phyloP scores from a whole-genome alignment of 371 early-diverging fungal species.

The Syncephalis plumigaleata region DNA sequence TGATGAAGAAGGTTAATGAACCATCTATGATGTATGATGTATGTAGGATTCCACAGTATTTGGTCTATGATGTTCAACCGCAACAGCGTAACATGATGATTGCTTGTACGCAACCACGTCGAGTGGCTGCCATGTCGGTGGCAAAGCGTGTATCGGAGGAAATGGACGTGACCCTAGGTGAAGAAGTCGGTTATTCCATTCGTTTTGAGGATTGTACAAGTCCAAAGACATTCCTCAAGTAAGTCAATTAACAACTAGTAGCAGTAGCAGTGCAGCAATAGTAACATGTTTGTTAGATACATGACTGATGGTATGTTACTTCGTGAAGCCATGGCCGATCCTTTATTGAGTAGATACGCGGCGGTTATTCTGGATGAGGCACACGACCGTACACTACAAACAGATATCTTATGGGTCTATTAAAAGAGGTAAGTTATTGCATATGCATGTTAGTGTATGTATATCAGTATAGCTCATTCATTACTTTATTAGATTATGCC shows the following conservation, averaged over 20 bases:
- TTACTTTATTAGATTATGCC: constrained; percentile 16
- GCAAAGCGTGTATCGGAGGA: constrained; percentile 93
- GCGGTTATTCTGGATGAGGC: constrained; percentile 96
- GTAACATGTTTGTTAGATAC: constrained; percentile 19
- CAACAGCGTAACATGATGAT: constrained; percentile 75
- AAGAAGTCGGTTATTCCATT: constrained; percentile 93
- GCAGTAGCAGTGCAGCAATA: too few species aligned
- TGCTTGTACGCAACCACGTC: constrained; percentile 97
- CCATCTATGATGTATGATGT: constrained; percentile 38
- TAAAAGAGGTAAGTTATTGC: constrained; percentile 44
- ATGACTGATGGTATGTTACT: constrained; percentile 99
- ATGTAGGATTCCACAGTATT: constrained; percentile 81
- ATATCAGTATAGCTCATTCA: too few species aligned
- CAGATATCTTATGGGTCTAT: constrained; percentile 94
- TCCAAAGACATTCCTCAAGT: constrained; percentile 68
- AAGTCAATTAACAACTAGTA: constrained; percentile 1
- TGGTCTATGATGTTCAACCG: constrained; percentile 80
- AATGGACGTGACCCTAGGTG: constrained; percentile 73
- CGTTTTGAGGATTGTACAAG: constrained; percentile 91
- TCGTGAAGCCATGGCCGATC: constrained; percentile 94
- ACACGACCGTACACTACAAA: constrained; percentile 92
- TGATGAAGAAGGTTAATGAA: background rate
- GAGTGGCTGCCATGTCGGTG: constrained; percentile 97
- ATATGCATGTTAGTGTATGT: background rate
- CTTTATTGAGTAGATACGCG: constrained; percentile 62